These are phyloP conservation scores for Arachnopeziza araneosa DNA, from an alignment of 2,329 filamentous ascomycete species.

Conservation along the genomic window DNA sequence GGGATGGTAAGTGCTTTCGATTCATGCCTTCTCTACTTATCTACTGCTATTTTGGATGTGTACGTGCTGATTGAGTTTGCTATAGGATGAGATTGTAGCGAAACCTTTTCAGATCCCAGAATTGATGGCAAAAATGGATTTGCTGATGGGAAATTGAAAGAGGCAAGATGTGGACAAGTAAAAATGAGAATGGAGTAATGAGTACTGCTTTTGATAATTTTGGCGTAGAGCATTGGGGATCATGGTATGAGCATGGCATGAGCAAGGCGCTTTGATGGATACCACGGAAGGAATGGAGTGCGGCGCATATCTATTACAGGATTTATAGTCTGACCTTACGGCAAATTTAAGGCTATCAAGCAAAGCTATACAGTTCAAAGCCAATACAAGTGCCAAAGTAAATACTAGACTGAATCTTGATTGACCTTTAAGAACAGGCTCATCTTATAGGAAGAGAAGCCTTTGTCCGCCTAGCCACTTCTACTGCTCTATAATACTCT, in stretches of 20 bases:
- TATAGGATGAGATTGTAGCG: conserved; percentile 63
- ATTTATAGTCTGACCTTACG: no score
- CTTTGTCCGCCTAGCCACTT: neutral
- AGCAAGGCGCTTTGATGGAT: no score
- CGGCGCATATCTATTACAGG: no score
- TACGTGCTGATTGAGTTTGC: neutral
- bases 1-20: conserved; percentile 51
- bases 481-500: neutral
- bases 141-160: neutral
- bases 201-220: no score
- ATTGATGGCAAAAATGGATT: conserved; percentile 57
- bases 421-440: neutral
- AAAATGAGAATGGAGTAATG: no score
- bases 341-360: no score
- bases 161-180: neutral
- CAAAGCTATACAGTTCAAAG: no score
- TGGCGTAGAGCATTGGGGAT: no score
- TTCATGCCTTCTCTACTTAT: neutral
- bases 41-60: neutral
- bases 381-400: no score
- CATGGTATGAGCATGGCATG: no score
- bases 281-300: no score
- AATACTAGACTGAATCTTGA: no score
- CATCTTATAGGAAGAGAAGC: neutral
- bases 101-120: conserved; percentile 71